phyloP scores from a whole-genome alignment of 306 rosid species.

The Quercus glauca region DNA sequence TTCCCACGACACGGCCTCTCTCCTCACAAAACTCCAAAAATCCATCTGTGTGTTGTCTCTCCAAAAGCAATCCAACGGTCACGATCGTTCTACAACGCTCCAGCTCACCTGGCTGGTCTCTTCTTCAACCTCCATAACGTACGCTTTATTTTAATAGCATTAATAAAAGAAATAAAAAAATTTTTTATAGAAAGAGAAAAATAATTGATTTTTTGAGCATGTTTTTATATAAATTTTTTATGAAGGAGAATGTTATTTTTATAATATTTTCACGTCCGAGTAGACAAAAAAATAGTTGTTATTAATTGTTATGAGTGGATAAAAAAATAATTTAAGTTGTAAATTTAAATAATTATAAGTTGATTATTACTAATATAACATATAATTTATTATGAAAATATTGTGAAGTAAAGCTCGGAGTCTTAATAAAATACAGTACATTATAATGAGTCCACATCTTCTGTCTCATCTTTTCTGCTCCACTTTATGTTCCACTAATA shows the following conservation, averaged over 20 bases:
- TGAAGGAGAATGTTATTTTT: no score
- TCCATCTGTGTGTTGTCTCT: not conserved
- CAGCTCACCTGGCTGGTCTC: not conserved
- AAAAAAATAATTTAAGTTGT: no score
- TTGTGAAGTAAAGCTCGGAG: rapidly evolving
- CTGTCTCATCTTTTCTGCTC: no score
- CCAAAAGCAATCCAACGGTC: not conserved
- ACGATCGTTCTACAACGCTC: not conserved
- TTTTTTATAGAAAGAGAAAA: no score
- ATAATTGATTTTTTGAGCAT: no score
- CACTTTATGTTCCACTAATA: no score
- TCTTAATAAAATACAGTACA: not conserved
- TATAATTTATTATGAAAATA: no score
- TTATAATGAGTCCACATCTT: no score
- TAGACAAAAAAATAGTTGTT: no score
- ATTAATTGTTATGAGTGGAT: rapidly evolving
- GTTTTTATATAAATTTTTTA: no score
- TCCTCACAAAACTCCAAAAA: not conserved
- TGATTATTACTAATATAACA: rapidly evolving
- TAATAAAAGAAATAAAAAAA: no score
- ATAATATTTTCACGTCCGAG: rapidly evolving
- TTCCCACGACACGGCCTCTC: not conserved
- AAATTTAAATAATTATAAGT: no score
- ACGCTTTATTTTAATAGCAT: not conserved
- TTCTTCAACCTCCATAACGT: not conserved